These are phyloP conservation scores for Cystobasidium slooffiae DNA, from an alignment of 1,284 basidiomycete species.

Conservation along the genomic window DNA sequence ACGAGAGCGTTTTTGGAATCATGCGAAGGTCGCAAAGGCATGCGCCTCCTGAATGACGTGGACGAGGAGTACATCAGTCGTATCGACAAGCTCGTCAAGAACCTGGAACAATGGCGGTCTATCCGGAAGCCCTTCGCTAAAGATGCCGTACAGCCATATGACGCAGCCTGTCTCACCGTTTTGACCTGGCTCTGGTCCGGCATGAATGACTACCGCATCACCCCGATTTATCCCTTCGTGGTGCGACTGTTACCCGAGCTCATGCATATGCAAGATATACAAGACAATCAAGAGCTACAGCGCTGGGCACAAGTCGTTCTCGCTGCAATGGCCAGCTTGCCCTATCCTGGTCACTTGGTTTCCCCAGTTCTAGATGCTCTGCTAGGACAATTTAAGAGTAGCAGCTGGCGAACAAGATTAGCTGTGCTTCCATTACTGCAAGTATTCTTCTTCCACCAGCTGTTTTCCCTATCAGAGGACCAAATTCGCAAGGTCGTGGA, in stretches of 20 bases:
- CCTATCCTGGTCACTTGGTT: constrained; percentile 59
- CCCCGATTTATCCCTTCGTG: constrained; percentile 53
- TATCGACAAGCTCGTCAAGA: constrained; percentile 61
- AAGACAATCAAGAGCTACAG: constrained; percentile 56
- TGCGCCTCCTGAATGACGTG: constrained; percentile 73
- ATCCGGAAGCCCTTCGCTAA: constrained; percentile 57
- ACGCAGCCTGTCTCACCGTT: constrained; percentile 79
- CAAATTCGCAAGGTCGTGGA: constrained; percentile 51
- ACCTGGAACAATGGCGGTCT: constrained; percentile 54
- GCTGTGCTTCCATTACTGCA: constrained; percentile 63
- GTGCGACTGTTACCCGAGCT: constrained; percentile 53
- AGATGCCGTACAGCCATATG: constrained; percentile 70
- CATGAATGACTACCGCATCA: constrained; percentile 52
- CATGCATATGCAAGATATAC: constrained; percentile 54
- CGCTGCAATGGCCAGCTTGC: constrained; percentile 59
- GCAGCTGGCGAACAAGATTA: constrained; percentile 60
- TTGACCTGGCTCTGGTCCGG: constrained; percentile 77
- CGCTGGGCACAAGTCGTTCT: constrained; percentile 58
- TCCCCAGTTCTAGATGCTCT: constrained; percentile 58
- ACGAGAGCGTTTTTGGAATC: constrained; percentile 70
- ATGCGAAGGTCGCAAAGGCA: constrained; percentile 61
- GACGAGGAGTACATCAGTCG: constrained; percentile 60
- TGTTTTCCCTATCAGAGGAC: constrained; percentile 57
- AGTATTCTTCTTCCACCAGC: constrained; percentile 87
- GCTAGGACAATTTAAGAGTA: constrained; percentile 58